Evolutionary conservation across 371 early-diverging fungal genomes (phyloP).

Genomic region (Rhizopus sp.): DNA sequence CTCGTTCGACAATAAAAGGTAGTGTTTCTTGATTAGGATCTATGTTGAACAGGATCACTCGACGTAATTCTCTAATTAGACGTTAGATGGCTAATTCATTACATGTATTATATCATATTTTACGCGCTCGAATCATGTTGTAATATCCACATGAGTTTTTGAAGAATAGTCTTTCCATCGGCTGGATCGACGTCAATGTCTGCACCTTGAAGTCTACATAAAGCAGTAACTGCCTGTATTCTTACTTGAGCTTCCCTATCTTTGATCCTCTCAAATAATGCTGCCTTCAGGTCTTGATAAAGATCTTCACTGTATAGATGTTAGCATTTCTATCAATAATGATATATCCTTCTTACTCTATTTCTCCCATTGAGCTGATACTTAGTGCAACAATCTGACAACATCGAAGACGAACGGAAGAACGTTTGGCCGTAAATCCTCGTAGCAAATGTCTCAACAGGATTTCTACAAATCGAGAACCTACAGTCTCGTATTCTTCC

Average conservation of each 20-base stretch:
- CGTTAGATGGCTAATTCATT: neutral
- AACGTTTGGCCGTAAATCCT: slow-evolving; percentile 77
- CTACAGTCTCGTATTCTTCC: slow-evolving; percentile 56
- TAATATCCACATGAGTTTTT: slow-evolving; percentile 64
- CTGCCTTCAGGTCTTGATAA: slow-evolving; percentile 65
- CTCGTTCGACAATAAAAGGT: slow-evolving; percentile 72
- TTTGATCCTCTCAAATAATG: slow-evolving; percentile 68
- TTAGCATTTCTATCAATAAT: neutral
- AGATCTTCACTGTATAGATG: slow-evolving; percentile 65
- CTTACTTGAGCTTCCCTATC: slow-evolving; percentile 87
- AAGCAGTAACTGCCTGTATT: slow-evolving; percentile 77
- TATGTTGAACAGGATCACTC: slow-evolving; percentile 77
- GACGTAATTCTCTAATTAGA: slow-evolving; percentile 75
- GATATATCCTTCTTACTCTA: slow-evolving; percentile 64
- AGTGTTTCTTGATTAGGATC: slow-evolving; percentile 64
- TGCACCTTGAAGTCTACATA: slow-evolving; percentile 75
- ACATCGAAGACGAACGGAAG: slow-evolving; percentile 73
- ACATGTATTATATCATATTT: neutral
- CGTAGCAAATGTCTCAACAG: slow-evolving; percentile 69
- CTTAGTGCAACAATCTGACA: slow-evolving; percentile 80
- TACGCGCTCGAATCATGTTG: slow-evolving; percentile 80
- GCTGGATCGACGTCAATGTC: slow-evolving; percentile 56
- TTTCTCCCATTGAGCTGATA: slow-evolving; percentile 75
- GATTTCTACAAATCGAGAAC: slow-evolving; percentile 72
- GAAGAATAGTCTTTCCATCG: slow-evolving; percentile 64